Conservation (phyloP, 179 eudicot genomes). For the Carnegiea gigantea region DNA sequence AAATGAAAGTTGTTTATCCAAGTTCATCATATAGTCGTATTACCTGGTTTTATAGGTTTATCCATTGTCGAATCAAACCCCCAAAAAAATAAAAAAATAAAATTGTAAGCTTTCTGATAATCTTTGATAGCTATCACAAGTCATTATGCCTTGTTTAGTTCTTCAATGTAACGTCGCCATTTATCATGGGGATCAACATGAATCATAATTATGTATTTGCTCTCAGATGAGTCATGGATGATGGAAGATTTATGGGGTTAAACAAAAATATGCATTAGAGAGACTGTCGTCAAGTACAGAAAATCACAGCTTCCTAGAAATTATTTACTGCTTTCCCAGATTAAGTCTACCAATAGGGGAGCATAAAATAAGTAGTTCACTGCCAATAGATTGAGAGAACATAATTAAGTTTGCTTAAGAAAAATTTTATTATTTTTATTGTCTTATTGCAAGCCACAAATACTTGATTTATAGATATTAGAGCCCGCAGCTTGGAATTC, state of each 20-base stretch:
- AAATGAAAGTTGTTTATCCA: too few relatives aligned
- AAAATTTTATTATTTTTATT: too few relatives aligned
- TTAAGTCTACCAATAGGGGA: not conserved
- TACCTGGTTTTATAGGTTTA: too few relatives aligned
- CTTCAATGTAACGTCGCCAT: too few relatives aligned
- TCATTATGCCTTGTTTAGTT: too few relatives aligned
- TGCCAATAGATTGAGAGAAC: not conserved
- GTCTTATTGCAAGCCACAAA: too few relatives aligned
- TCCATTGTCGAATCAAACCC: too few relatives aligned
- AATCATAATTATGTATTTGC: not conserved
- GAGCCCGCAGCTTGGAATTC: not conserved
- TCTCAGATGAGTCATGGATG: not conserved
- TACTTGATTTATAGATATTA: not conserved
- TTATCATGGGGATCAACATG: not conserved
- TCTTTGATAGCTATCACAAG: too few relatives aligned
- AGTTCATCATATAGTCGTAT: too few relatives aligned
- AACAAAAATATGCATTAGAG: conserved; percentile 17
- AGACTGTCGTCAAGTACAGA: conserved; percentile 24
- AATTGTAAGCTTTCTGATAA: too few relatives aligned
- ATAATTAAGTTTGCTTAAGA: not conserved
- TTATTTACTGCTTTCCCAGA: not conserved
- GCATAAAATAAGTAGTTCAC: conserved; percentile 12
- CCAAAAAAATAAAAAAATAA: too few relatives aligned
- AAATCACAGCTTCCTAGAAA: conserved; percentile 8
- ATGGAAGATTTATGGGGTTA: conserved; percentile 12